Conservation (phyloP, 2,329 filamentous ascomycete genomes). For the Ophiocordyceps camponoti-rufipedis region DNA sequence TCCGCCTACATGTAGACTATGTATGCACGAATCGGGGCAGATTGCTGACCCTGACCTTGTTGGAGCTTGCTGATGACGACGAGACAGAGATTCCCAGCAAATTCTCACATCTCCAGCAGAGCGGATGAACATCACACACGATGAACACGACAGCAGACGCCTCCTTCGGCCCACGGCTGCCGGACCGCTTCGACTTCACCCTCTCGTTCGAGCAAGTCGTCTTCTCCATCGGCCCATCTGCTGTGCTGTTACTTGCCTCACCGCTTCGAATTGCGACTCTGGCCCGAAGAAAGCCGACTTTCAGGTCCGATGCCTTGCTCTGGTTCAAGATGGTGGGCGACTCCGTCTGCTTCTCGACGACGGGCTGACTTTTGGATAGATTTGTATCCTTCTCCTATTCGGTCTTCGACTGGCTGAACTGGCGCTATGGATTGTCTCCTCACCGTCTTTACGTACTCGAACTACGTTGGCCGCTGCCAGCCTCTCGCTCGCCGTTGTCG, state of each 20-base stretch:
- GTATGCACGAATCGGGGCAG: background rate
- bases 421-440: slow-evolving; percentile 1
- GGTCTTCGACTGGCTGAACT: background rate
- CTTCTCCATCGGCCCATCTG: slow-evolving; percentile 4
- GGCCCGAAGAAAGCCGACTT: background rate
- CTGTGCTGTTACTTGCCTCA: background rate
- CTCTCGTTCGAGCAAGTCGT: slow-evolving; percentile 6
- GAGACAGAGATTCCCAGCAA: no score
- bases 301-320: background rate
- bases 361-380: background rate
- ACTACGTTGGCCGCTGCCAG: slow-evolving; percentile 1
- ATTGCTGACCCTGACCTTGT: background rate
- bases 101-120: background rate
- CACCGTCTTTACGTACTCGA: background rate
- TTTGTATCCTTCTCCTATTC: background rate
- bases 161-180: slow-evolving; percentile 3
- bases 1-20: no score
- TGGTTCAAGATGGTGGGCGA: background rate
- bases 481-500: slow-evolving; percentile 1
- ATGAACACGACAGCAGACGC: background rate
- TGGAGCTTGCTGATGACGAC: background rate
- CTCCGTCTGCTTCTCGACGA: background rate
- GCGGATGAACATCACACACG: background rate
- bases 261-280: background rate
- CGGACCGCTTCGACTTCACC: slow-evolving; percentile 7